phyloP scores from a whole-genome alignment of 768 basidiomycete species.

The Russula brevipes region DNA sequence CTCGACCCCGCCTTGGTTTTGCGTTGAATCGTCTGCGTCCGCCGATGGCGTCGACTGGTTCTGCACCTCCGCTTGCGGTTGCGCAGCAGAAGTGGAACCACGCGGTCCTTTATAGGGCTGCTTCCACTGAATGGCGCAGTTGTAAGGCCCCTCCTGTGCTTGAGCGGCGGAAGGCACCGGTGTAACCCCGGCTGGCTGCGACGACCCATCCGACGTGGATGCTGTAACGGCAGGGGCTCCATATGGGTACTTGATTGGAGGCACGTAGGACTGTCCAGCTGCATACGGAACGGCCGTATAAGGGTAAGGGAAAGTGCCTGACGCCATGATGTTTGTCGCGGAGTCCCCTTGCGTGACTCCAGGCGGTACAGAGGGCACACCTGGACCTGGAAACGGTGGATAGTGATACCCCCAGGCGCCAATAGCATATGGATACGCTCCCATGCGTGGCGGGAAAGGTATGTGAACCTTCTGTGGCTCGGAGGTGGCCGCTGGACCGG shows the following conservation, averaged over 20 bases:
- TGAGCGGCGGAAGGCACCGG: background rate
- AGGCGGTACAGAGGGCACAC: background rate
- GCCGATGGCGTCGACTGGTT: background rate
- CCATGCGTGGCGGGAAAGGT: conserved; percentile 7
- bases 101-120: conserved; percentile 18
- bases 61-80: background rate
- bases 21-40: background rate
- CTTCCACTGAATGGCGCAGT: conserved; percentile 16
- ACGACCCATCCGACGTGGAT: background rate
- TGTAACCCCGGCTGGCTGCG: background rate
- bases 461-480: conserved; percentile 2
- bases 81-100: background rate
- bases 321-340: background rate
- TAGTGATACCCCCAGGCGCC: conserved; percentile 17
- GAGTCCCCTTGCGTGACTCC: conserved; percentile 8
- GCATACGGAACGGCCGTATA: conserved; percentile 10
- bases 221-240: conserved; percentile 10
- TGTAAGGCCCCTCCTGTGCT: conserved; percentile 3
- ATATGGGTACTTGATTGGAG: conserved; percentile 19
- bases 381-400: background rate
- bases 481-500: background rate
- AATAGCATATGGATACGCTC: conserved; percentile 3
- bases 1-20: background rate
- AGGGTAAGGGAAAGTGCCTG: conserved; percentile 15
- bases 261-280: conserved; percentile 18